Percentiles rank a stretch among this genome's conserved stretches.
These are phyloP conservation scores for Syncephalastrum sp. DNA, from an alignment of 371 early-diverging fungal genomes.

Conservation along the genomic window DNA sequence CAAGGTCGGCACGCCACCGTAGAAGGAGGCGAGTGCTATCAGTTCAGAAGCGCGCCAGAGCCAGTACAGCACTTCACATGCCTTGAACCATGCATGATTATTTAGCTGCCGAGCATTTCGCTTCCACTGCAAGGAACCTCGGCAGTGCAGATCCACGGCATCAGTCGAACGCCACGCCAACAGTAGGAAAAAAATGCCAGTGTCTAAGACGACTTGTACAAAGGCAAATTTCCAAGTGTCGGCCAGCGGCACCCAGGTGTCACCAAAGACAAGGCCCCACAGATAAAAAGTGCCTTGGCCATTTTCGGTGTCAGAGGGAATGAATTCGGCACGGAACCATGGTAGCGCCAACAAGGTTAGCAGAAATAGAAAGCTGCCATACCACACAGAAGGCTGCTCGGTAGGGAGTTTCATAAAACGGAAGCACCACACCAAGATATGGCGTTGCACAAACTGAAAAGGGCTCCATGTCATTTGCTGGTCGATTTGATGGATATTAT, in stretches of 20 bases:
- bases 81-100: constrained; percentile 33
- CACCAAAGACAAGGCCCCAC: constrained; percentile 51
- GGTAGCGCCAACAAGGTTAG: constrained; percentile 50
- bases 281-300: constrained; percentile 58
- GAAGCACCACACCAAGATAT: constrained; percentile 18
- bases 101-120: constrained; percentile 14
- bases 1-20: constrained; percentile 41
- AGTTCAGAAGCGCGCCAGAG: constrained; percentile 43
- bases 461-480: constrained; percentile 11
- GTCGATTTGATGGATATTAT: constrained; percentile 32
- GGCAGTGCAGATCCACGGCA: constrained; percentile 12
- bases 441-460: constrained; percentile 23
- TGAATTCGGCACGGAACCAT: constrained; percentile 53
- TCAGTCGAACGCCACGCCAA: constrained; percentile 30
- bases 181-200: constrained; percentile 45
- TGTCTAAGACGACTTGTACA: constrained; percentile 42
- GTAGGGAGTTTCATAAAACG: constrained; percentile 28
- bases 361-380: constrained; percentile 40
- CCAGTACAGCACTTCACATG: constrained; percentile 33
- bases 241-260: constrained; percentile 77
- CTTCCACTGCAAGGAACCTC: constrained; percentile 5
- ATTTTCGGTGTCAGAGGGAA: constrained; percentile 49
- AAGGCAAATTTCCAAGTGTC: constrained; percentile 78
- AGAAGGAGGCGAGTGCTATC: constrained; percentile 32
- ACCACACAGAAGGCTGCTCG: constrained; percentile 38